Base-by-base conservation (phyloP, 805 yeast species). In the Kuraishia floccosa region DNA sequence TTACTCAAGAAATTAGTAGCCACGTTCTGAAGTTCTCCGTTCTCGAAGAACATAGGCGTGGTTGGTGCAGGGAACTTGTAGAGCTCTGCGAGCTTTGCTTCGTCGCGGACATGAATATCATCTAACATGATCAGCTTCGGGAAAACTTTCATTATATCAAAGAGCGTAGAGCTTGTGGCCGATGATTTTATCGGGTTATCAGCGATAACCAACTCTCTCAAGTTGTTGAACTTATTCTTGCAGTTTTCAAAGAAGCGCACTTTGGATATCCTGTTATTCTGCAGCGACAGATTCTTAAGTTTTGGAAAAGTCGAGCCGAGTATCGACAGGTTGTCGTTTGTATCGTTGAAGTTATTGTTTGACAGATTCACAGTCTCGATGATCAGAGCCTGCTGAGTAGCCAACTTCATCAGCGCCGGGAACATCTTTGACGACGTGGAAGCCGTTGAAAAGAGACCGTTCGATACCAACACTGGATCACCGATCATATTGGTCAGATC, bases 321-420 rank as follows among this genome's bases (percentile, higher is more conserved):
- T 2, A 85, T 60, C 1, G 77, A 56, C 17, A 87, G 60, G 17
- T 67, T 53, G 19, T 54, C 44, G 11, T 65, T 54, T 24, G 83
- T 63, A 44, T 84, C 94, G 17, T 56, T 54, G 24, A 91, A 52
- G 33, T 65, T 64, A 50, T 91, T 81, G 34, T 61, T 61, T 14
- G 87, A 70, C 22, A 85, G 52, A 50, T 77, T 81, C 6, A 87
- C 71, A 35, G 85, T 76, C 19, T 76, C 78, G 4, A 86, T 78
- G 17, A 70, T 73, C n/a, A 50, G 21, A 3, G 43, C 42, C 20
- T 54, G 54, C 32, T 71, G 70, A 3, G 60, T 55, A 1, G 94
- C 94, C 6, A 89, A 54, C 48, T 79, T 82, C 80, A 89, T 72
- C 40, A 91, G 56, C 1, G 97, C 97, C 8, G 85, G 80, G 51